Percentiles rank a stretch among this genome's conserved stretches.
Conservation (phyloP, 805 yeast species). For the Cyberlindnera maritima region DNA sequence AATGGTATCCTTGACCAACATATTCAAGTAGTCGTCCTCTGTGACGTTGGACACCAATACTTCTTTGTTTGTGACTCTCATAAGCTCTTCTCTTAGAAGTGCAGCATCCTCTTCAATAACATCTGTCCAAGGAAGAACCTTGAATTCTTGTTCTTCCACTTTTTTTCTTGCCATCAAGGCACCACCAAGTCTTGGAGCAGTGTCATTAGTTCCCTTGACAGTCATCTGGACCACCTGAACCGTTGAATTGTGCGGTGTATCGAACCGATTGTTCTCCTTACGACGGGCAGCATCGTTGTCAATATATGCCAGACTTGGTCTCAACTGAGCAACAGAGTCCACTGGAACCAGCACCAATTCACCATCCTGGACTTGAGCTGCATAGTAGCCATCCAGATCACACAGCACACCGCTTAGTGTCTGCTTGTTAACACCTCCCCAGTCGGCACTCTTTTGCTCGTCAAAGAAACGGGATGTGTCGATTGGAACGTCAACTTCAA, state of each 20-base stretch:
- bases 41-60: slow-evolving; percentile 25
- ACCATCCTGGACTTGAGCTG: slow-evolving; percentile 42
- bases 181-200: slow-evolving; percentile 63
- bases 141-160: slow-evolving; percentile 58
- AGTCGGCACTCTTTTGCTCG: slow-evolving; percentile 54
- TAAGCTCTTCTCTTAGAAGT: slow-evolving; percentile 24
- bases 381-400: slow-evolving; percentile 49
- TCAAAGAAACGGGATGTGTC: slow-evolving; percentile 70
- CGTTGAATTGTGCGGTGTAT: slow-evolving; percentile 30
- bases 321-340: slow-evolving; percentile 66
- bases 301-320: slow-evolving; percentile 79
- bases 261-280: slow-evolving; percentile 40
- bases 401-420: slow-evolving; percentile 69
- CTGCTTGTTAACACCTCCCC: slow-evolving; percentile 63
- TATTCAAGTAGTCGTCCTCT: slow-evolving; percentile 32
- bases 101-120: slow-evolving; percentile 32
- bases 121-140: slow-evolving; percentile 44
- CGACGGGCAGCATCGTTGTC: slow-evolving; percentile 54
- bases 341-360: slow-evolving; percentile 65
- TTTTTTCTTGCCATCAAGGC: slow-evolving; percentile 62
- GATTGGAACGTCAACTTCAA: slow-evolving; percentile 77
- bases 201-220: slow-evolving; percentile 59
- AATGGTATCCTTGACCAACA: slow-evolving; percentile 28
- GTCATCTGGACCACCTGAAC: slow-evolving; percentile 75
- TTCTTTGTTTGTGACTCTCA: slow-evolving; percentile 26